These are phyloP conservation scores for Fistulinella cinereoalba DNA, from an alignment of 1,284 basidiomycete genomes.

Conservation along the genomic window DNA sequence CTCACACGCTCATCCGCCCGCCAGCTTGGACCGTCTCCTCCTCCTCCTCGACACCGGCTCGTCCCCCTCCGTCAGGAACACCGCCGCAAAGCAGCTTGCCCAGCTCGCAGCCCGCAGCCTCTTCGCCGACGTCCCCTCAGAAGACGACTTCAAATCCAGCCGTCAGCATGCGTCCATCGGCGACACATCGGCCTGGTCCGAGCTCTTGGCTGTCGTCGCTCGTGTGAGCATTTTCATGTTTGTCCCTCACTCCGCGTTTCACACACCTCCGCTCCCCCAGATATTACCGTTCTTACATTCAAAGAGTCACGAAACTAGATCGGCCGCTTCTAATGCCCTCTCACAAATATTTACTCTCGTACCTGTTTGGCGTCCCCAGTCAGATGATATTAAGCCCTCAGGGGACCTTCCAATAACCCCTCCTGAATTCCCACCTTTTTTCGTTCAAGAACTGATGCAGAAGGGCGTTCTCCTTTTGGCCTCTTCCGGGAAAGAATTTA, in stretches of 20 bases:
- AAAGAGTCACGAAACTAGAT: slow-evolving; percentile 83
- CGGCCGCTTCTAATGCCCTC: slow-evolving; percentile 80
- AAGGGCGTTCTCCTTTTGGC: slow-evolving; percentile 78
- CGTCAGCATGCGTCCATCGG: slow-evolving; percentile 56
- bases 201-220: slow-evolving; percentile 80
- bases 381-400: slow-evolving; percentile 14
- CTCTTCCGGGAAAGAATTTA: slow-evolving; percentile 86
- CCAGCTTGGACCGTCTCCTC: slow-evolving; percentile 88
- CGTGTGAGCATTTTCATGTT: slow-evolving; percentile 47
- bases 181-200: slow-evolving; percentile 73
- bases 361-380: slow-evolving; percentile 74
- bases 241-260: not conserved
- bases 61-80: slow-evolving; percentile 78
- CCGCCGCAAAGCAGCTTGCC: slow-evolving; percentile 90
- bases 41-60: slow-evolving; percentile 89
- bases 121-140: slow-evolving; percentile 74
- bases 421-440: slow-evolving; percentile 69
- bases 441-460: slow-evolving; percentile 70
- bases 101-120: slow-evolving; percentile 84
- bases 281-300: slow-evolving; percentile 87
- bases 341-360: slow-evolving; percentile 84
- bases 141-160: slow-evolving; percentile 72
- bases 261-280: slow-evolving; percentile 37
- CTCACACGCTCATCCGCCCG: slow-evolving; percentile 6
- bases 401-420: slow-evolving; percentile 31